phyloP scores from a whole-genome alignment of 225 moss, liverwort and hornwort species.

The Antitrichia curtipendula region DNA sequence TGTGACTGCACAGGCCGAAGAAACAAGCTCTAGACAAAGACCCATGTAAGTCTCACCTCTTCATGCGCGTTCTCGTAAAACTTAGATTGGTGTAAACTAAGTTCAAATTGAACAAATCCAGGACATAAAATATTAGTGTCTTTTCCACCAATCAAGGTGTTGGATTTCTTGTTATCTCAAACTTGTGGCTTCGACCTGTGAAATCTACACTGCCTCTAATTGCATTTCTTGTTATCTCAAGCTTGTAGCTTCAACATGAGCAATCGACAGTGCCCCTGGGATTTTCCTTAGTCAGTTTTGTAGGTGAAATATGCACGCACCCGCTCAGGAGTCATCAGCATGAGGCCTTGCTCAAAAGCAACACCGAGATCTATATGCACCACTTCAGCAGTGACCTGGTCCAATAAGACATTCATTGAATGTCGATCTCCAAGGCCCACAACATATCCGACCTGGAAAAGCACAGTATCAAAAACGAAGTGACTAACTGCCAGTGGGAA shows the following conservation, averaged over 20 bases:
- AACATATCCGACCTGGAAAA: conserved; percentile 78
- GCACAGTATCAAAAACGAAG: background rate
- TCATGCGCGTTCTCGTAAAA: background rate
- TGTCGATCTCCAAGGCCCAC: conserved; percentile 98
- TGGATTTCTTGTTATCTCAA: background rate
- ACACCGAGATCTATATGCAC: conserved; percentile 81
- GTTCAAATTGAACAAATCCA: background rate
- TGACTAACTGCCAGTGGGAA: background rate
- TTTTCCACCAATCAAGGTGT: background rate
- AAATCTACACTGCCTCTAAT: background rate
- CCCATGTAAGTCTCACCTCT: background rate
- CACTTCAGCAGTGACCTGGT: conserved; percentile 91
- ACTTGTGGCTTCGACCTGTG: background rate
- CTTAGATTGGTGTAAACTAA: background rate
- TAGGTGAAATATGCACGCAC: conserved; percentile 1
- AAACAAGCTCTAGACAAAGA: background rate
- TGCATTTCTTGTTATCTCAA: background rate
- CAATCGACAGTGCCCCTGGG: background rate
- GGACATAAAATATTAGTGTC: background rate
- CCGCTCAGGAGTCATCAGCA: conserved; percentile 97
- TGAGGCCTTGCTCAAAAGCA: conserved; percentile 94
- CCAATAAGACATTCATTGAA: conserved; percentile 82
- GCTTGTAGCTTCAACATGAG: background rate
- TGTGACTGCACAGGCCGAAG: background rate
- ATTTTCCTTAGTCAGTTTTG: background rate